Percentiles rank a stretch among this genome's conserved stretches.
Evolutionary conservation across 345 rosid genomes (phyloP).

Genomic region (Excoecaria agallocha): DNA sequence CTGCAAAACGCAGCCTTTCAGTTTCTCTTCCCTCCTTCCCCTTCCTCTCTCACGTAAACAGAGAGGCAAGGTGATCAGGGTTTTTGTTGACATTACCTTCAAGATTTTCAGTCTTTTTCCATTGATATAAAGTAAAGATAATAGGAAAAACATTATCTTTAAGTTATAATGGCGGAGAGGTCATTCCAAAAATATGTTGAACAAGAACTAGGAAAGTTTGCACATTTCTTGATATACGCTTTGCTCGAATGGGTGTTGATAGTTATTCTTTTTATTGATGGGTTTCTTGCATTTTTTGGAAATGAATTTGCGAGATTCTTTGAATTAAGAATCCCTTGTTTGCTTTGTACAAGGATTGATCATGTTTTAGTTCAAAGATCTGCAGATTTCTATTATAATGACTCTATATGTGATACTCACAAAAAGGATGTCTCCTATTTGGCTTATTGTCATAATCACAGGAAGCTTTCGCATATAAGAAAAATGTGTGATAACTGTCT

Average conservation of each 20-base stretch:
- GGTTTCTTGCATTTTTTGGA: slow-evolving; percentile 57
- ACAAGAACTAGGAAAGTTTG: slow-evolving; percentile 66
- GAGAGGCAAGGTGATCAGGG: slow-evolving; percentile 45
- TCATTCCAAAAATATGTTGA: slow-evolving; percentile 60
- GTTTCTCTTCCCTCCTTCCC: slow-evolving; percentile 20
- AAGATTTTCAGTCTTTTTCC: slow-evolving; percentile 4
- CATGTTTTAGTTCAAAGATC: slow-evolving; percentile 47
- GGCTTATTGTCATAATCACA: slow-evolving; percentile 82
- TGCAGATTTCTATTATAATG: slow-evolving; percentile 68
- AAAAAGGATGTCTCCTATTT: slow-evolving; percentile 73
- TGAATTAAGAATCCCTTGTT: slow-evolving; percentile 73
- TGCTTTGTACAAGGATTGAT: slow-evolving; percentile 82
- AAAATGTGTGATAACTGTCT: slow-evolving; percentile 89
- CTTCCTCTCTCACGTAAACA: slow-evolving; percentile 3
- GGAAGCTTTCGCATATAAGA: slow-evolving; percentile 72
- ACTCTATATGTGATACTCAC: slow-evolving; percentile 70
- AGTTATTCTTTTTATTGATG: slow-evolving; percentile 59
- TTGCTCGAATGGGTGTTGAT: slow-evolving; percentile 79
- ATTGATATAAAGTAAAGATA: too few relatives aligned
- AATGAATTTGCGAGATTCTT: slow-evolving; percentile 73
- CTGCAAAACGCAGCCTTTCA: slow-evolving; percentile 11
- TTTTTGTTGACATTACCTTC: neutral
- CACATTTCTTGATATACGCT: slow-evolving; percentile 60
- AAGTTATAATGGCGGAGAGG: slow-evolving; percentile 45
- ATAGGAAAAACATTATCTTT: too few relatives aligned